A percentile compares a stretch with the other conserved stretches of the same genome.
Conservation (phyloP, 2,329 filamentous ascomycete genomes). For the Sclerotinia spermophila region DNA sequence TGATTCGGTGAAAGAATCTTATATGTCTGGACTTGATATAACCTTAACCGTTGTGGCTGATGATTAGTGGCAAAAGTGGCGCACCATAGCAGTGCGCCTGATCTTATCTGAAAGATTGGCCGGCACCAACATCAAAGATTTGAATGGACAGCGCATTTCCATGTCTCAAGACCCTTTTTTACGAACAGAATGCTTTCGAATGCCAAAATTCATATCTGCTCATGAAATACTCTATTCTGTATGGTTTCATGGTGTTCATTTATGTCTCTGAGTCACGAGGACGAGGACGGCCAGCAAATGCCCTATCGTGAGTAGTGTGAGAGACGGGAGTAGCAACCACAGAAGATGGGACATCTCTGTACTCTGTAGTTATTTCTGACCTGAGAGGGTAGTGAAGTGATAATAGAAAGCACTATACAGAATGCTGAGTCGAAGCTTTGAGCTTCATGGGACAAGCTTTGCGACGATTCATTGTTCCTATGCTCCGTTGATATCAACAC, state of each 20-base stretch:
- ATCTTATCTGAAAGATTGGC: not conserved
- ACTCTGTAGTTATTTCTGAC: not conserved
- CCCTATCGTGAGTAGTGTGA: not conserved
- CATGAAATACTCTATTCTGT: not conserved
- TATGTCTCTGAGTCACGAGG: no score
- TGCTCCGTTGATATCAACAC: no score
- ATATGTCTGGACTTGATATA: no score
- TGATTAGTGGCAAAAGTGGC: not conserved
- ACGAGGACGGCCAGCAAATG: no score
- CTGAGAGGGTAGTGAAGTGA: not conserved
- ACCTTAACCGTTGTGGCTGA: conserved; percentile 5
- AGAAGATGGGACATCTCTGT: not conserved
- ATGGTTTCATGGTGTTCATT: not conserved
- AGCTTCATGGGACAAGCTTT: no score
- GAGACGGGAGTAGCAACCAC: not conserved
- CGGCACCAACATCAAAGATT: not conserved
- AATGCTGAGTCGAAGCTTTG: no score
- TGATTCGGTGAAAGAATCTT: not conserved
- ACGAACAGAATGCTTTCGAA: not conserved
- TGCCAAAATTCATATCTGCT: rapidly evolving
- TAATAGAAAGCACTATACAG: no score
- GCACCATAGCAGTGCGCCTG: not conserved
- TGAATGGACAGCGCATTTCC: not conserved
- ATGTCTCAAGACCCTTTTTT: not conserved
- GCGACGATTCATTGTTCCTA: no score